Evolutionary conservation across 2,329 filamentous ascomycete genomes (phyloP).

Genomic region (Grosmannia huntii): DNA sequence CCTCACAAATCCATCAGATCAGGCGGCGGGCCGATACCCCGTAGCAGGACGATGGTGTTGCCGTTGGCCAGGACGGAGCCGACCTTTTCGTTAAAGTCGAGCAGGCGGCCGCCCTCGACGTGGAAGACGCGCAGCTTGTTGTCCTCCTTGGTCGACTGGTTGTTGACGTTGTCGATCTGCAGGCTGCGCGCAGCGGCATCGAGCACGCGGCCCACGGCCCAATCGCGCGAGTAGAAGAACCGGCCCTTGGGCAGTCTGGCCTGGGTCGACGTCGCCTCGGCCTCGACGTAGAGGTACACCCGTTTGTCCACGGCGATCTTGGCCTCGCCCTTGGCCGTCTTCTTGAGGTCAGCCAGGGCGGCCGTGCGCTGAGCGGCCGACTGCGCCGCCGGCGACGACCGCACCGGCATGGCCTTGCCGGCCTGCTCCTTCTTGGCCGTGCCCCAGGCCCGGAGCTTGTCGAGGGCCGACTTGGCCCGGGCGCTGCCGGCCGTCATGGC

Average conservation of each 20-base stretch:
- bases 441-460: slow-evolving; percentile 69
- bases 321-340: slow-evolving; percentile 77
- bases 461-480: slow-evolving; percentile 58
- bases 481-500: slow-evolving; percentile 37
- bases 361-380: slow-evolving; percentile 48
- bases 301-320: slow-evolving; percentile 71
- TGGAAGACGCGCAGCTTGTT: slow-evolving; percentile 81
- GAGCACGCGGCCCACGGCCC: slow-evolving; percentile 76
- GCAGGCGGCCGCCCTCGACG: slow-evolving; percentile 72
- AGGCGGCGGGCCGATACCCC: slow-evolving; percentile 71
- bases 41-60: slow-evolving; percentile 78
- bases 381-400: slow-evolving; percentile 21
- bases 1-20: slow-evolving; percentile 50
- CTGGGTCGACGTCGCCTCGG: slow-evolving; percentile 72
- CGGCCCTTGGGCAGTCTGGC: slow-evolving; percentile 71
- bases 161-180: slow-evolving; percentile 76
- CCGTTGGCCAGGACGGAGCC: slow-evolving; percentile 62
- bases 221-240: slow-evolving; percentile 72
- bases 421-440: slow-evolving; percentile 55
- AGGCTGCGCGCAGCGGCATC: slow-evolving; percentile 66
- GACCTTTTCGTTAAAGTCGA: slow-evolving; percentile 83
- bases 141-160: slow-evolving; percentile 60
- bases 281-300: slow-evolving; percentile 85
- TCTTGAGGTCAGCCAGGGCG: slow-evolving; percentile 69
- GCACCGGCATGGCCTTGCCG: slow-evolving; percentile 44